Conservation (phyloP, 345 rosid genomes). For the Heritiera fomes region DNA sequence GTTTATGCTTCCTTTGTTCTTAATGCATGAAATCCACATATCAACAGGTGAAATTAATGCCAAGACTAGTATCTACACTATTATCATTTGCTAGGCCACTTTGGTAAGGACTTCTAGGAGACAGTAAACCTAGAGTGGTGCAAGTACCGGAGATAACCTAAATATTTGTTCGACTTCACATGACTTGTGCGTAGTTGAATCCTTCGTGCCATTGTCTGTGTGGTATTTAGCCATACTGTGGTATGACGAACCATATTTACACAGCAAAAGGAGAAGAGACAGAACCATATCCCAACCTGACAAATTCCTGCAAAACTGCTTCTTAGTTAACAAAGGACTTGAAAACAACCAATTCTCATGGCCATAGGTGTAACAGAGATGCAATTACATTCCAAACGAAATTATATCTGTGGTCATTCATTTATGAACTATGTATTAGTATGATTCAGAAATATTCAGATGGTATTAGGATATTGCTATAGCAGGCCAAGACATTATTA, state of each 20-base stretch:
- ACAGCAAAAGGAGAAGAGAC: not conserved
- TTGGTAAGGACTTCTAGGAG: not conserved
- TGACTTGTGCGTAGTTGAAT: not conserved
- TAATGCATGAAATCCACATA: not conserved
- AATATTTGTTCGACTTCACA: not conserved
- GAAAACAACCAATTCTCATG: not conserved
- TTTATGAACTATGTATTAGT: not conserved
- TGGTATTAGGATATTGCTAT: not conserved
- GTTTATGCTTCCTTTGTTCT: conserved; percentile 1
- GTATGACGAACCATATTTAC: not conserved
- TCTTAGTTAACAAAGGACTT: not conserved
- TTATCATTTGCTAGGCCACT: not conserved
- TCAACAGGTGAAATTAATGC: not conserved
- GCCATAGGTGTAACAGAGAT: not conserved
- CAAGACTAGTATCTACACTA: not conserved
- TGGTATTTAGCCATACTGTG: not conserved
- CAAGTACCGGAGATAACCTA: not conserved
- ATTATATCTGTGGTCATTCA: not conserved
- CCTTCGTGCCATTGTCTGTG: not conserved
- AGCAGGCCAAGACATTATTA: not conserved
- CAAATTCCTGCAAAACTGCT: not conserved
- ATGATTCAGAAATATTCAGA: not conserved
- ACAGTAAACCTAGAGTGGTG: conserved; percentile 2
- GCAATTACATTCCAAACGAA: not conserved
- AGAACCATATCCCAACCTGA: not conserved